phyloP scores from a whole-genome alignment of 805 yeast species.

The Phaffomyces antillensis region DNA sequence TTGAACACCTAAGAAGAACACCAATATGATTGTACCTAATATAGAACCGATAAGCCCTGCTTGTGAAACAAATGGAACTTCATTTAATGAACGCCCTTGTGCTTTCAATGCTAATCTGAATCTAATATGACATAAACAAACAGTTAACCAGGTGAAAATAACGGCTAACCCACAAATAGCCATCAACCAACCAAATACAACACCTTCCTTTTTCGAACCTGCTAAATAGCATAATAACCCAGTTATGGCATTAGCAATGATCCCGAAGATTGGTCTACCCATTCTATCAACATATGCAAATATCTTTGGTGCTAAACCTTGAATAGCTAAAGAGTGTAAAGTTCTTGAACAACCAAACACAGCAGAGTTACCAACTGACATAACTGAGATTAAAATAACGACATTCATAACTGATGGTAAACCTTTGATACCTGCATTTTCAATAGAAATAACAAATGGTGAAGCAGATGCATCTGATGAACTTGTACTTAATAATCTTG shows the following conservation, averaged over 20 bases:
- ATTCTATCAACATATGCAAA: constrained; percentile 40
- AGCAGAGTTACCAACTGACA: constrained; percentile 45
- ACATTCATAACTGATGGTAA: constrained; percentile 35
- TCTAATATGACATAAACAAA: constrained; percentile 35
- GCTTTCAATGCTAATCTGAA: constrained; percentile 38
- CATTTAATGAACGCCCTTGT: constrained; percentile 35
- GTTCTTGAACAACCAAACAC: constrained; percentile 54
- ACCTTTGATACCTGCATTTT: constrained; percentile 28
- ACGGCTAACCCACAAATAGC: constrained; percentile 43
- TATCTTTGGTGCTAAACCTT: constrained; percentile 36
- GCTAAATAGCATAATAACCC: constrained; percentile 41
- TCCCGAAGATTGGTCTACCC: constrained; percentile 45
- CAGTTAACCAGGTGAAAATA: constrained; percentile 44
- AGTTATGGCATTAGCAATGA: constrained; percentile 30
- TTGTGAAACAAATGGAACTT: constrained; percentile 35
- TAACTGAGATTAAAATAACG: constrained; percentile 33
- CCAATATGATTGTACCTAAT: constrained; percentile 29
- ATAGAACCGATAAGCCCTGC: constrained; percentile 37
- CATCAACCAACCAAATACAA: constrained; percentile 41
- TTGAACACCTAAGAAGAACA: constrained; percentile 35
- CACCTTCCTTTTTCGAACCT: constrained; percentile 33
- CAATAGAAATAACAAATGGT: constrained; percentile 43
- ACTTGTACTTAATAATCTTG: constrained; percentile 25
- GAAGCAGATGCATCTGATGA: constrained; percentile 31
- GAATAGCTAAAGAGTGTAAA: constrained; percentile 37